These are phyloP conservation scores for peach (Prunus persica) DNA, from an alignment of 306 rosid species.

Conservation along the genomic window Prunus_persica_NCBIv2 NC_034015.1:18184501-18185000, in stretches of 20 bases:
- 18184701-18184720: background rate
- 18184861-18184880: background rate
- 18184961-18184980: conserved; percentile 55
- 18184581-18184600: conserved; percentile 98
- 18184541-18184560: conserved; percentile 57
- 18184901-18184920: background rate
- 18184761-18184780: conserved; percentile 69
- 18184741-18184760: conserved; percentile 81
- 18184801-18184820: conserved; percentile 67
- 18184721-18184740: conserved; percentile 68
- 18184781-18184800: conserved; percentile 78
- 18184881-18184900: background rate
- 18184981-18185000: conserved; percentile 59
- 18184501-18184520: conserved; percentile 59
- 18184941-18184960: conserved; percentile 87
- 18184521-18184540: conserved; percentile 79
- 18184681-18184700: background rate
- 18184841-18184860: background rate
- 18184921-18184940: conserved; percentile 7
- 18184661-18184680: background rate
- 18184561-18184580: conserved; percentile 78
- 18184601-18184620: conserved; percentile 34
- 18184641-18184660: background rate
- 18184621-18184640: background rate
- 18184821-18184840: conserved; percentile 78